Base-by-base conservation (phyloP, 345 rosid genomes). In the Eucalyptus sp. region DNA sequence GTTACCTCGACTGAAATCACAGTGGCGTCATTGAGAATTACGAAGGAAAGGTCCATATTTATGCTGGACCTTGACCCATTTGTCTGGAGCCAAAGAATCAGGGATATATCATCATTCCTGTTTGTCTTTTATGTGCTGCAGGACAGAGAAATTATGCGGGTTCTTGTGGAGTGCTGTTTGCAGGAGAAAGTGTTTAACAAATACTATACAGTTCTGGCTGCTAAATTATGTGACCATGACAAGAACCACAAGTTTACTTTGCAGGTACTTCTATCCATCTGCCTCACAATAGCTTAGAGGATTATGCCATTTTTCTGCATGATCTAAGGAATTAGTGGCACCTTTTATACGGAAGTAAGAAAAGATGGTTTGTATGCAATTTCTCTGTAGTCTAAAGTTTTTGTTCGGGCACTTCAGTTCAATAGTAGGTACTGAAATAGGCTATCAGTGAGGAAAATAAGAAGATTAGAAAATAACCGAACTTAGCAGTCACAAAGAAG, bases 91-190 rank as follows among this genome's bases (percentile, higher is more conserved):
- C 29, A 41, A 76, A 41, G 84, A 76, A 41, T 76, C 5, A 10
- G 16, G 29, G 48, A 76, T 41, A 76, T 76, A 76, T 37, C 84
- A 76, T 54, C 41, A 86, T 31, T 86, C 41, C 49, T 54, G 44
- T 50, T 86, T 31, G 87, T 17, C 41, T 64, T 58, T n/a, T 37
- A 58, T 79, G 37, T 37, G 56, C 84, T 89, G 66, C 97, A 97
- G 95, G 98, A 98, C 92, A 94, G 99, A 90, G 99, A 98, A 90
- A 94, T 98, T 90, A 92, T 98, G 91, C 93, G 99, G 90, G 99
- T 98, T 88, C 94, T 98, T 46, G 90, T 96, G 71, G 98, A 95
- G 56, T 98, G 99, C 87, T 98, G 99, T 92, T 93, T 97, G 90
- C 98, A 96, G 90, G 99, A 96, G 94, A 94, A 95, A 91, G 93